A percentile compares a stretch with the other conserved stretches of the same genome.
phyloP scores from a whole-genome alignment of 768 basidiomycete genomes.

The Boletus patriciae region DNA sequence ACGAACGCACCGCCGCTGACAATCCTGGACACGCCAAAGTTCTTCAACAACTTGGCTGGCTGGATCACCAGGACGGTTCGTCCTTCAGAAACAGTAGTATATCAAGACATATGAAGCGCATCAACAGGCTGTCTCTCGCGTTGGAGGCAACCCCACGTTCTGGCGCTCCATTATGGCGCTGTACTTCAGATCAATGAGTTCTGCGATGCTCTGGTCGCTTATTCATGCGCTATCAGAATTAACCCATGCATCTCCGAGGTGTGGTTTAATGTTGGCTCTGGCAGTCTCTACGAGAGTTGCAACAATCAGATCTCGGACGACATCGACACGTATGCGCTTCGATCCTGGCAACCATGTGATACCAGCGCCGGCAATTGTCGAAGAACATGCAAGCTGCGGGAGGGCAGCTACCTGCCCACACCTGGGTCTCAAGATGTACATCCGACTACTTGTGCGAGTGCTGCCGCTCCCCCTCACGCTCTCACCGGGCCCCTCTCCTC shows the following conservation, averaged over 20 bases:
- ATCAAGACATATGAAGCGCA: slow-evolving; percentile 99
- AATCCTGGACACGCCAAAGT: slow-evolving; percentile 97
- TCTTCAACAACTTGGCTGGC: slow-evolving; percentile 95
- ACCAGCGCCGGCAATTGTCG: slow-evolving; percentile 69
- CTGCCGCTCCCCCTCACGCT: slow-evolving; percentile 68
- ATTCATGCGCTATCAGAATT: slow-evolving; percentile 97
- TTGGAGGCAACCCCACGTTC: slow-evolving; percentile 98
- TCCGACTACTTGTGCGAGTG: slow-evolving; percentile 87
- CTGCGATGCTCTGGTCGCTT: slow-evolving; percentile 97
- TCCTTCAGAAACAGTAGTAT: slow-evolving; percentile 96
- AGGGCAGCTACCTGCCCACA: slow-evolving; percentile 74
- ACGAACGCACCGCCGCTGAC: slow-evolving; percentile 90
- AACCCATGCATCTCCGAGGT: slow-evolving; percentile 91
- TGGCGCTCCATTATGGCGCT: slow-evolving; percentile 99
- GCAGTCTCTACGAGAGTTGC: slow-evolving; percentile 95
- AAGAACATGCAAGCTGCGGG: slow-evolving; percentile 78
- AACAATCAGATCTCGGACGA: slow-evolving; percentile 99
- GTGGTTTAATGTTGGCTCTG: slow-evolving; percentile 88
- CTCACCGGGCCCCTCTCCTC: slow-evolving; percentile 64
- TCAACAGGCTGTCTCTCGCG: slow-evolving; percentile 98
- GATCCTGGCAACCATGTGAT: slow-evolving; percentile 86
- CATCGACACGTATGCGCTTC: slow-evolving; percentile 95
- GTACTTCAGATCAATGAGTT: slow-evolving; percentile 99
- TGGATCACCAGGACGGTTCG: slow-evolving; percentile 94
- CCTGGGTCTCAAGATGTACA: slow-evolving; percentile 95